Base-by-base conservation (phyloP, 1,284 basidiomycete genomes). In the Entoloma clypeatum region DNA sequence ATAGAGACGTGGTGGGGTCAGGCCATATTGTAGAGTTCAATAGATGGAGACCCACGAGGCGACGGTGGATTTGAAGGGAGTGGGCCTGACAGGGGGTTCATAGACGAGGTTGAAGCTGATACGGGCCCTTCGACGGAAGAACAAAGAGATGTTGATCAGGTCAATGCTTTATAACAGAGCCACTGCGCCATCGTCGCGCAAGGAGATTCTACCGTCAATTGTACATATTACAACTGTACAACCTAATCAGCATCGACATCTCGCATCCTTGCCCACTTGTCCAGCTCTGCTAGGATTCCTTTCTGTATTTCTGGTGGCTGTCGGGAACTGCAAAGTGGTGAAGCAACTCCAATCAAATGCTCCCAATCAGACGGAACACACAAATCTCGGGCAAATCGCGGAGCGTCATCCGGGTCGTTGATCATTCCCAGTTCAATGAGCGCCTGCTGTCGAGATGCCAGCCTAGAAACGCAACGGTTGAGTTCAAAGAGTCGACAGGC, bases 371-470 rank as follows among this genome's bases (percentile, higher is more conserved):
- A 11, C 7, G 10, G 11, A 17, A 62, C 79, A 61, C 48, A 84
- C 82, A 86, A 85, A 25, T 74, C 68, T 37, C 70, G 67, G 3
- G 82, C 80, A 52, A 86, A 84, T 4, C 53, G 50, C 3, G 76
- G 63, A 3, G 81, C 56, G 37, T 83, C 72, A 9, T 62, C 63
- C 3, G 69, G 63, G 21, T 58, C 62, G 39, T 67, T 68, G 45
- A 86, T 74, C 50, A 78, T 68, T 6, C 75, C 79, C 1, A 80
- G 63, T 29, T 75, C 74, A 29, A 84, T 65, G 39, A 85, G 66
- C 5, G 81, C 82, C 33, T 63, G 63, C 52, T 77, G 75, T 17
- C 82, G 69, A 9, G 67, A 63, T 4, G 57, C 57, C 21, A 82
- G 60, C 45, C 81, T 84, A 36, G 4, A 50, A 11, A 34, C n/a